Percentiles rank a stretch among this genome's conserved stretches.
Conservation (phyloP, 768 basidiomycete genomes). For the Amanita pallidorosea region DNA sequence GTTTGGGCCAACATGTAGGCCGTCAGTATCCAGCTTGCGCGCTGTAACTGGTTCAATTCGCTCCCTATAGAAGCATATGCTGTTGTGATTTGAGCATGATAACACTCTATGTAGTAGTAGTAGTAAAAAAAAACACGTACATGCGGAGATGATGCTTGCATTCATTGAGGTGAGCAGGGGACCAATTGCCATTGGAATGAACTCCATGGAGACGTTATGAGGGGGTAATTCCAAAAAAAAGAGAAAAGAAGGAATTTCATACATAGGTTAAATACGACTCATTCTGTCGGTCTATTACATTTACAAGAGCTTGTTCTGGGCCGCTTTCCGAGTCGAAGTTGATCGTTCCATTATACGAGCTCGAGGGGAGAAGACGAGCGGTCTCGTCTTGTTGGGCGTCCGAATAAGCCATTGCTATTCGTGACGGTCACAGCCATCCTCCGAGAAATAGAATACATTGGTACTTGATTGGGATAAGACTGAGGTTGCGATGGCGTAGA, state of each 20-base stretch:
- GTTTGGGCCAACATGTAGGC: conserved; percentile 52
- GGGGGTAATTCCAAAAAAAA: background rate
- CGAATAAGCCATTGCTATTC: background rate
- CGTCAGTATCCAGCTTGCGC: conserved; percentile 58
- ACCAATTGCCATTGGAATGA: conserved; percentile 38
- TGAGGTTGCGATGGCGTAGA: no score
- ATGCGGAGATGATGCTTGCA: conserved; percentile 39
- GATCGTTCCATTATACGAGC: background rate
- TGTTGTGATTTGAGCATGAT: conserved; percentile 8
- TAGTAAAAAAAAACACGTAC: conserved; percentile 15
- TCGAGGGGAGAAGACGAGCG: background rate
- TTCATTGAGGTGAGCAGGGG: conserved; percentile 42
- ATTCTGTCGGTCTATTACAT: background rate
- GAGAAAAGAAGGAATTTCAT: background rate
- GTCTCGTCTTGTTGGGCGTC: background rate
- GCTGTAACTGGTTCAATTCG: conserved; percentile 51
- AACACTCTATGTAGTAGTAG: background rate
- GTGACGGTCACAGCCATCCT: no score
- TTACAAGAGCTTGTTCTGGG: background rate
- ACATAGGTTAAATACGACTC: conserved; percentile 1
- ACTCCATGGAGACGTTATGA: conserved; percentile 12
- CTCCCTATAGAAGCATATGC: conserved; percentile 47
- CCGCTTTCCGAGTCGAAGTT: background rate
- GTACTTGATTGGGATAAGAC: no score
- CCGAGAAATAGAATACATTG: no score